These are phyloP conservation scores for Elsinoe fawcettii DNA, from an alignment of 2,329 filamentous ascomycete species.

Conservation along the genomic window DNA sequence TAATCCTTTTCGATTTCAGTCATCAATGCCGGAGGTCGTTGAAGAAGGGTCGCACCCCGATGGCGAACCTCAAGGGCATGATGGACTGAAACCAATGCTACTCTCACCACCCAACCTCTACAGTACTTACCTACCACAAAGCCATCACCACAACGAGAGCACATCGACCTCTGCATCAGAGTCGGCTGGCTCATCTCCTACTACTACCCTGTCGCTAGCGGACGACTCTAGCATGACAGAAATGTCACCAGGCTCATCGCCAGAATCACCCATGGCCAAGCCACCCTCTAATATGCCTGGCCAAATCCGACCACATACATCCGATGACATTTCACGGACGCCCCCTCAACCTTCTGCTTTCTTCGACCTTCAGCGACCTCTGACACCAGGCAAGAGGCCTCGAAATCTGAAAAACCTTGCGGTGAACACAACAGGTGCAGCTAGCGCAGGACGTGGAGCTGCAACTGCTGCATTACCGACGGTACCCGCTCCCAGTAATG, in stretches of 20 bases:
- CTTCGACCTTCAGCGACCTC: conserved; percentile 40
- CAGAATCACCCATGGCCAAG: conserved; percentile 75
- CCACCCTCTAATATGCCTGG: conserved; percentile 60
- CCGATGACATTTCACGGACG: conserved; percentile 36
- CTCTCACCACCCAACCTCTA: conserved; percentile 7
- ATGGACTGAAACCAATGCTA: not conserved
- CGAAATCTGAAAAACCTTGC: conserved; percentile 80
- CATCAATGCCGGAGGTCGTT: conserved; percentile 13
- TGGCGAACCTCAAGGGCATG: not conserved
- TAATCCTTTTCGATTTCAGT: conserved; percentile 12
- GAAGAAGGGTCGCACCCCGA: conserved; percentile 6
- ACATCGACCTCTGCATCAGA: conserved; percentile 71
- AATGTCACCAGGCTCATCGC: conserved; percentile 82
- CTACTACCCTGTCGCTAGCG: conserved; percentile 84
- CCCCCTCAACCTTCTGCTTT: conserved; percentile 51
- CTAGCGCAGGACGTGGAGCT: conserved; percentile 39
- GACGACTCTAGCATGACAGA: conserved; percentile 87
- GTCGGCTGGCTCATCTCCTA: conserved; percentile 90
- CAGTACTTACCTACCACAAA: conserved; percentile 17
- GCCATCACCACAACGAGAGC: conserved; percentile 65
- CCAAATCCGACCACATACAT: conserved; percentile 39
- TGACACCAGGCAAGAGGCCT: conserved; percentile 56
- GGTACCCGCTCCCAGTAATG: conserved; percentile 40
- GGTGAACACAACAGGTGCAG: conserved; percentile 56
- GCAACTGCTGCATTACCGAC: conserved; percentile 48